Percentiles rank a stretch among this genome's conserved stretches.
Evolutionary conservation across 192 early-diverging fungal genomes (phyloP).

Genomic region (Oehlia diaphana): DNA sequence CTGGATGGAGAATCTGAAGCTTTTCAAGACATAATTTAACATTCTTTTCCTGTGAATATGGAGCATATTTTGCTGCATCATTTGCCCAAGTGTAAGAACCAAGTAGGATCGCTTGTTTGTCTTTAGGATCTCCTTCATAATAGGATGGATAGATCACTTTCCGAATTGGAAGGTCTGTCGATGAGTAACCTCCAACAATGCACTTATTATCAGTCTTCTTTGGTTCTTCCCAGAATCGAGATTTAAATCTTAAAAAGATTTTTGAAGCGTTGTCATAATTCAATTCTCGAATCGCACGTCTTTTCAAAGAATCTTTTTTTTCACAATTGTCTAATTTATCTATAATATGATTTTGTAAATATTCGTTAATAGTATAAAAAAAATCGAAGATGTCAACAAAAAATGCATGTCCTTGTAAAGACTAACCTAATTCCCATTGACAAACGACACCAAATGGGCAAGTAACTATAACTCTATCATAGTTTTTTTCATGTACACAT

Average conservation of each 20-base stretch:
- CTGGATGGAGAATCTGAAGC: slow-evolving; percentile 23
- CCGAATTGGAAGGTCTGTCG: slow-evolving; percentile 29
- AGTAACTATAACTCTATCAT: slow-evolving; percentile 32
- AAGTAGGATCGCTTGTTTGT: slow-evolving; percentile 25
- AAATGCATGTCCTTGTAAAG: too few relatives aligned
- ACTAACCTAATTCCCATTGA: slow-evolving; percentile 33
- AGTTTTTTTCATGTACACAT: not conserved
- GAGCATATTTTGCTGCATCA: slow-evolving; percentile 15
- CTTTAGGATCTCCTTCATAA: slow-evolving; percentile 9
- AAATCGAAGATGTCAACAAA: too few relatives aligned
- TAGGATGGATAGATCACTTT: slow-evolving; percentile 30
- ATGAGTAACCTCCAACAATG: slow-evolving; percentile 29
- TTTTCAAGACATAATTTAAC: slow-evolving; percentile 29
- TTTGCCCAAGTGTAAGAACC: slow-evolving; percentile 29
- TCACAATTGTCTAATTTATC: too few relatives aligned
- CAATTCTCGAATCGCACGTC: slow-evolving; percentile 26
- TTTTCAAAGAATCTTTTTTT: not conserved
- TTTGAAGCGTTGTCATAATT: slow-evolving; percentile 27
- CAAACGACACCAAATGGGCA: slow-evolving; percentile 33
- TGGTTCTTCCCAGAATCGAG: slow-evolving; percentile 36
- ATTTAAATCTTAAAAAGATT: slow-evolving; percentile 30
- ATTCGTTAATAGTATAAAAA: too few relatives aligned
- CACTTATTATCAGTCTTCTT: too few relatives aligned
- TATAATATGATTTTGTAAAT: too few relatives aligned
- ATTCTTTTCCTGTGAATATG: slow-evolving; percentile 31